These are phyloP conservation scores for Tolypocladium pustulatum DNA, from an alignment of 2,329 filamentous ascomycete genomes.

Conservation along the genomic window DNA sequence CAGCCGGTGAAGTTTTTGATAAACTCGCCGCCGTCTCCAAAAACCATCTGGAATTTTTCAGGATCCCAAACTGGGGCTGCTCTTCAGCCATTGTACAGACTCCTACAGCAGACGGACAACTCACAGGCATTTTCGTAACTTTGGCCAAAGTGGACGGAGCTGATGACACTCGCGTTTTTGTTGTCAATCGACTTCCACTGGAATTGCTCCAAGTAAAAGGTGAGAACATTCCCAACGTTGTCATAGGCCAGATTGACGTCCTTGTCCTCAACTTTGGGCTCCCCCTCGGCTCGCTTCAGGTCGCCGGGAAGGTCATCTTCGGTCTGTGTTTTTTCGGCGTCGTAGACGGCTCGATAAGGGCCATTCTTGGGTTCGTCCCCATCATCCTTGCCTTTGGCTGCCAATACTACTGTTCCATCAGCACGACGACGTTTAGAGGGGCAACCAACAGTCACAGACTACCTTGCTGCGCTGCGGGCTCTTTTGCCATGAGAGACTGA, in stretches of 20 bases:
- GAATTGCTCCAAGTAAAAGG: constrained; percentile 39
- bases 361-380: constrained; percentile 11
- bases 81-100: not conserved
- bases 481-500: constrained; percentile 15
- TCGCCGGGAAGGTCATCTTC: constrained; percentile 30
- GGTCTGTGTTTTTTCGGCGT: constrained; percentile 26
- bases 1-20: constrained; percentile 39
- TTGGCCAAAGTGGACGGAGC: constrained; percentile 41
- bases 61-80: constrained; percentile 35
- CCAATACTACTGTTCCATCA: constrained; percentile 8
- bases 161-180: constrained; percentile 35
- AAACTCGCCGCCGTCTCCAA: constrained; percentile 42
- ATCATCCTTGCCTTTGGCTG: constrained; percentile 1
- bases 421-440: not conserved
- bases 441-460: constrained; percentile 5
- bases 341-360: constrained; percentile 32
- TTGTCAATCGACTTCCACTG: constrained; percentile 42
- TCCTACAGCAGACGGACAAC: constrained; percentile 6
- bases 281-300: constrained; percentile 30
- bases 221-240: constrained; percentile 36
- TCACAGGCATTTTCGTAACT: constrained; percentile 41
- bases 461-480: constrained; percentile 12
- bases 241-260: constrained; percentile 38
- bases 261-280: constrained; percentile 27
- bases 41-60: constrained; percentile 39